Evolutionary conservation across 2,329 filamentous ascomycete genomes (phyloP).

Genomic region (Trichophaea hybrida): DNA sequence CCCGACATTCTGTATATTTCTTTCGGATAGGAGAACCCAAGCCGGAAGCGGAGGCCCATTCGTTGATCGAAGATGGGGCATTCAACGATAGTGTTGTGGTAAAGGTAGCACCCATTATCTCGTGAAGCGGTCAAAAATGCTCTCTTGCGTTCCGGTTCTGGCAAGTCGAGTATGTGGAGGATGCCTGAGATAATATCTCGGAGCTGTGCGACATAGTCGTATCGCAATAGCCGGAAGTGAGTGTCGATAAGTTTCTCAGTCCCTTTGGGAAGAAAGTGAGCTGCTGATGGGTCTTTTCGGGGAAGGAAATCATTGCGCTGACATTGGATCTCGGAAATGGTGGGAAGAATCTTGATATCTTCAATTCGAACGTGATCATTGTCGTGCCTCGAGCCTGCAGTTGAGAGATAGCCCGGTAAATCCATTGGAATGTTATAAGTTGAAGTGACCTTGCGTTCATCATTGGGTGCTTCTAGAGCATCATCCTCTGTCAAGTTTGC

Average conservation of each 20-base stretch:
- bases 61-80: conserved; percentile 14
- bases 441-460: background rate
- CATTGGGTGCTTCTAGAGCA: too few relatives aligned
- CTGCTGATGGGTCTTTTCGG: conserved; percentile 13
- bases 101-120: background rate
- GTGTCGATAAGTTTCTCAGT: conserved; percentile 28
- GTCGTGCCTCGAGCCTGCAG: conserved; percentile 25
- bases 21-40: conserved; percentile 20
- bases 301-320: conserved; percentile 23
- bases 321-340: conserved; percentile 28
- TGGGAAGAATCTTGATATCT: conserved; percentile 29
- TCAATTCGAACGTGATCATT: conserved; percentile 27
- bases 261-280: conserved; percentile 25
- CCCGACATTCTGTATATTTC: conserved; percentile 1
- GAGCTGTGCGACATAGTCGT: conserved; percentile 27
- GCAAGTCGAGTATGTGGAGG: background rate
- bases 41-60: conserved; percentile 16
- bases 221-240: conserved; percentile 27
- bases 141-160: background rate
- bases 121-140: background rate
- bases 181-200: conserved; percentile 11
- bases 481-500: too few relatives aligned
- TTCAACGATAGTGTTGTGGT: background rate
- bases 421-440: conserved; percentile 11
- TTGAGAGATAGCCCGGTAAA: conserved; percentile 25